A percentile compares a stretch with the other conserved stretches of the same genome.
Conservation (phyloP, 2,329 filamentous ascomycete species). For the Aspergillus glaucus region DNA sequence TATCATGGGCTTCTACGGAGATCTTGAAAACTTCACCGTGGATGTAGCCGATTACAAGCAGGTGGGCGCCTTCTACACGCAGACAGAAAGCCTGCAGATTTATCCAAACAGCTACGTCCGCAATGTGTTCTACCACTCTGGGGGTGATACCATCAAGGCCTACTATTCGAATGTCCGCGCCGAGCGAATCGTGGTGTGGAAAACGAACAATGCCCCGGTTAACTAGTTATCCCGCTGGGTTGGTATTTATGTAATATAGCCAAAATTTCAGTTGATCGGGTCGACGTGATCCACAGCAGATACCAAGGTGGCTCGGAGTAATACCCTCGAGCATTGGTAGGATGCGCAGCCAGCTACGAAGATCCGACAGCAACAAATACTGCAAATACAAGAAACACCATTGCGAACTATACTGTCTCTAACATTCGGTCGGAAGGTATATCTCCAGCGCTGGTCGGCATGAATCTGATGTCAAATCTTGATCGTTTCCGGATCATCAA, state of each 20-base stretch:
- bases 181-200: conserved; percentile 31
- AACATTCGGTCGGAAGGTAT: no score
- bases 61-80: conserved; percentile 33
- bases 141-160: conserved; percentile 33
- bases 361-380: no score
- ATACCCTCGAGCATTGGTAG: no score
- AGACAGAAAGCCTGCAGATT: conserved; percentile 33
- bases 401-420: no score
- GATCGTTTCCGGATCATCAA: no score
- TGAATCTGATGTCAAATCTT: no score
- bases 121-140: conserved; percentile 32
- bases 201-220: conserved; percentile 36
- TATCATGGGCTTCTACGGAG: conserved; percentile 26
- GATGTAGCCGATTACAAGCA: conserved; percentile 30
- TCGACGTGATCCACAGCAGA: conserved; percentile 4
- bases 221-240: conserved; percentile 25
- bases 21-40: conserved; percentile 3
- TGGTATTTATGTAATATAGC: conserved; percentile 25
- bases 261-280: conserved; percentile 16
- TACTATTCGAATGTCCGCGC: conserved; percentile 30
- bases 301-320: neutral
- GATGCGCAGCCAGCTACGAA: no score
- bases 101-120: conserved; percentile 25
- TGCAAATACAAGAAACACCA: no score
- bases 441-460: no score